Evolutionary conservation across 495 filamentous ascomycete species (phyloP).

Genomic region (Baudoinia panamericana): DNA sequence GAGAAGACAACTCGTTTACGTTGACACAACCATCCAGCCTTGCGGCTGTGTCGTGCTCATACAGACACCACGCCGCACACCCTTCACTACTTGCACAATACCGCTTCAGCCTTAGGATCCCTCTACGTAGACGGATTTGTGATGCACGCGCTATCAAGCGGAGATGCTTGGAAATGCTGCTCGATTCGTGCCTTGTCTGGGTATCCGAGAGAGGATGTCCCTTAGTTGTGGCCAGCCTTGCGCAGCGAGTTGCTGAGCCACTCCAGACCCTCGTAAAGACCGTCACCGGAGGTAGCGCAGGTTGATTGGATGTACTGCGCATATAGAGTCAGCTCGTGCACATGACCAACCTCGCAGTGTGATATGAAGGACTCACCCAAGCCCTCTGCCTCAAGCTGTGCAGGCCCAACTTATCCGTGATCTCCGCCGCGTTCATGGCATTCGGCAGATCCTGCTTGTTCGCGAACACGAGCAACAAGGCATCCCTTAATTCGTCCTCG

Average conservation of each 20-base stretch:
- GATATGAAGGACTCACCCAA: constrained; percentile 60
- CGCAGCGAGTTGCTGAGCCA: constrained; percentile 94
- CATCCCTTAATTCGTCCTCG: constrained; percentile 97
- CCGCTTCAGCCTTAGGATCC: too few relatives aligned
- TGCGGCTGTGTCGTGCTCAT: too few relatives aligned
- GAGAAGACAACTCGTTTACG: too few relatives aligned
- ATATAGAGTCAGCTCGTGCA: constrained; percentile 1
- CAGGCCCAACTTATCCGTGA: constrained; percentile 98
- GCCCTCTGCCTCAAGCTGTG: constrained; percentile 94
- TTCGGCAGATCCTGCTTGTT: constrained; percentile 99
- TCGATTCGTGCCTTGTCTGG: constrained; percentile 8
- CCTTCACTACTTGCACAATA: too few relatives aligned
- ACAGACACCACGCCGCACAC: too few relatives aligned
- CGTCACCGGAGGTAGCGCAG: constrained; percentile 96
- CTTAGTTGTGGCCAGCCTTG: constrained; percentile 74
- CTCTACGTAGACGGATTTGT: too few relatives aligned
- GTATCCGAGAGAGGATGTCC: neutral
- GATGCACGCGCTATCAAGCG: too few relatives aligned
- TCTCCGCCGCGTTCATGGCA: constrained; percentile 98
- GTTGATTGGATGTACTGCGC: constrained; percentile 97
- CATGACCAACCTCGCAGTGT: neutral
- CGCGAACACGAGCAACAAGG: constrained; percentile 93
- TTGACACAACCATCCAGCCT: too few relatives aligned
- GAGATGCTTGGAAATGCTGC: too few relatives aligned
- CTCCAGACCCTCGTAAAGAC: constrained; percentile 99